Percentiles rank a stretch among this genome's conserved stretches.
phyloP scores from a whole-genome alignment of 441 rosid genomes.

The California macrophylla region DNA sequence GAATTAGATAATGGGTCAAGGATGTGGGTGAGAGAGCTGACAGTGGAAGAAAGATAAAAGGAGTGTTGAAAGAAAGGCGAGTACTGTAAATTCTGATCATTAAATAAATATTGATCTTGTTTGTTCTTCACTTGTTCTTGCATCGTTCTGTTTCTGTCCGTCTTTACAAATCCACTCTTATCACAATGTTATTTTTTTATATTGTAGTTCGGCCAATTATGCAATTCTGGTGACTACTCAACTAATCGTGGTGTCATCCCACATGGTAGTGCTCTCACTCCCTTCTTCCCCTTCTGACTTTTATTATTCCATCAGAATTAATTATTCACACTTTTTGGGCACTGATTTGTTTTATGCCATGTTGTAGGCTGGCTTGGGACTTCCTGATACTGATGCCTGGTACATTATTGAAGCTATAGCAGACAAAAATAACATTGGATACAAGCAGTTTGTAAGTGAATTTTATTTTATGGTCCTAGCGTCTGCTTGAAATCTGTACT shows the following conservation, averaged over 20 bases:
- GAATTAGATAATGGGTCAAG: not conserved
- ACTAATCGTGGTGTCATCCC: slow-evolving; percentile 75
- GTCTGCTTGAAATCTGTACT: not conserved
- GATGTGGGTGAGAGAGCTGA: not conserved
- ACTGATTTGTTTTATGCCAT: slow-evolving; percentile 22
- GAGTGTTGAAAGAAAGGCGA: not conserved
- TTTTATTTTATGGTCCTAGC: slow-evolving; percentile 16
- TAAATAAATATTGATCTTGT: not conserved
- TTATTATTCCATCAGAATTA: not conserved
- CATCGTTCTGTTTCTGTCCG: not conserved
- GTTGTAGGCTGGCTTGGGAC: slow-evolving; percentile 86
- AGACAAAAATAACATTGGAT: slow-evolving; percentile 78
- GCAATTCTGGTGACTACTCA: slow-evolving; percentile 76
- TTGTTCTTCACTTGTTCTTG: not conserved
- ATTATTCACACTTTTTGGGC: slow-evolving; percentile 13
- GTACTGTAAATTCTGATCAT: not conserved
- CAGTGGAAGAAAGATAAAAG: not conserved
- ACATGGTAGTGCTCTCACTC: slow-evolving; percentile 54
- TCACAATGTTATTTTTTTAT: slow-evolving; percentile 14
- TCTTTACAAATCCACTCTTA: not conserved
- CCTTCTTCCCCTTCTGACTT: not conserved
- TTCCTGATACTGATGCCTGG: slow-evolving; percentile 89
- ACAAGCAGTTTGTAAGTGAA: slow-evolving; percentile 62
- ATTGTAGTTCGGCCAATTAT: slow-evolving; percentile 74
- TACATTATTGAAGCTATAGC: slow-evolving; percentile 88